A percentile compares a stretch with the other conserved stretches of the same genome.
phyloP scores from a whole-genome alignment of 306 rosid genomes.

The Rosa rugosa region DNA sequence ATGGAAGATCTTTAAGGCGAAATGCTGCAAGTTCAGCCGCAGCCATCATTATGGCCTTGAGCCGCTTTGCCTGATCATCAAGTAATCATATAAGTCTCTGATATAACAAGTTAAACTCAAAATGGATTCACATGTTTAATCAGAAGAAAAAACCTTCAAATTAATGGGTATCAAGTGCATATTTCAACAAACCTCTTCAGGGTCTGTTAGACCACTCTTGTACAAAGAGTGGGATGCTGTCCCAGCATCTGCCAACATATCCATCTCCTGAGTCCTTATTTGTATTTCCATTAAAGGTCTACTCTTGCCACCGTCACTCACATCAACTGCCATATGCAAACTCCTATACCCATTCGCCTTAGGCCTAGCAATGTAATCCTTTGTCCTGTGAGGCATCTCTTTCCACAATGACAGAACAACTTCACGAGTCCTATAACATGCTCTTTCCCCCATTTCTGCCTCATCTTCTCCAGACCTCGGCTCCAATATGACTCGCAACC shows the following conservation, averaged over 20 bases:
- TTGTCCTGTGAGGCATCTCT: slow-evolving; percentile 70
- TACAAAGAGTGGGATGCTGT: slow-evolving; percentile 90
- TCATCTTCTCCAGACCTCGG: slow-evolving; percentile 46
- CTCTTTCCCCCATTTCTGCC: slow-evolving; percentile 58
- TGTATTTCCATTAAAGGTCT: slow-evolving; percentile 88
- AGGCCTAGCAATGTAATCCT: slow-evolving; percentile 84
- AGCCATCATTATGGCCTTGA: slow-evolving; percentile 83
- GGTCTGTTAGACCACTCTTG: slow-evolving; percentile 85
- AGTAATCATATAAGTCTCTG: neutral
- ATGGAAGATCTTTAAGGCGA: slow-evolving; percentile 76
- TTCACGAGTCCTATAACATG: slow-evolving; percentile 69
- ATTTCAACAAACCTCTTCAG: slow-evolving; percentile 55
- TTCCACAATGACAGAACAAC: slow-evolving; percentile 69
- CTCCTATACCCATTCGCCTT: slow-evolving; percentile 87
- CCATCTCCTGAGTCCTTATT: slow-evolving; percentile 84
- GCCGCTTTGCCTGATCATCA: slow-evolving; percentile 70
- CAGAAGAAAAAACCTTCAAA: slow-evolving; percentile 1
- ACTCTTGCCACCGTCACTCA: slow-evolving; percentile 52
- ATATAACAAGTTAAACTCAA: neutral
- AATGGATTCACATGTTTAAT: neutral
- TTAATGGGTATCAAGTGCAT: neutral
- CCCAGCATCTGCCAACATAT: slow-evolving; percentile 73
- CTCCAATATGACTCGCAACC: slow-evolving; percentile 70
- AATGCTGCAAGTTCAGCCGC: slow-evolving; percentile 95
- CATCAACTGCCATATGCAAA: slow-evolving; percentile 90